A percentile compares a stretch with the other conserved stretches of the same genome.
Evolutionary conservation across 306 rosid genomes (phyloP).

Genomic region (Pterocarpus macrocarpus): DNA sequence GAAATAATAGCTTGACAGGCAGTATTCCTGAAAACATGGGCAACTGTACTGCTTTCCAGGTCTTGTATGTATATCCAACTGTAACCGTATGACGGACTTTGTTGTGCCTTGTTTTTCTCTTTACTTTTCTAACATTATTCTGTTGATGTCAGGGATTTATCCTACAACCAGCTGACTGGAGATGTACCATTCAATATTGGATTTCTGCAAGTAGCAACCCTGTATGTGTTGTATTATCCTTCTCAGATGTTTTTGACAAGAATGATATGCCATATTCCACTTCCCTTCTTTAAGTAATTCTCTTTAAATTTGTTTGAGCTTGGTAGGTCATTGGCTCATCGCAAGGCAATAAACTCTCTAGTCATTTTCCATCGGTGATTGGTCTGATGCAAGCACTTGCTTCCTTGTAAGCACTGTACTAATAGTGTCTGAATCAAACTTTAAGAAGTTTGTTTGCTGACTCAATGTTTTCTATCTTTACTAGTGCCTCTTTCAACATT

Average conservation of each 20-base stretch:
- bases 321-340: slow-evolving; percentile 84
- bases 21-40: slow-evolving; percentile 87
- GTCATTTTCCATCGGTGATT: slow-evolving; percentile 82
- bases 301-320: slow-evolving; percentile 36
- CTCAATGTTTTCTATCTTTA: not conserved
- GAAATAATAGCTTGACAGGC: slow-evolving; percentile 92
- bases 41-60: slow-evolving; percentile 96
- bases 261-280: not conserved
- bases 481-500: slow-evolving; percentile 2
- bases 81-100: not conserved
- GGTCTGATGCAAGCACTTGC: slow-evolving; percentile 99
- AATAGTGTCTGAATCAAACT: slow-evolving; percentile 24
- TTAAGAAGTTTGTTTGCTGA: not conserved
- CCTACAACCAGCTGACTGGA: slow-evolving; percentile 80
- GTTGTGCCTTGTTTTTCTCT: slow-evolving; percentile 3
- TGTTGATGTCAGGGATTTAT: slow-evolving; percentile 73
- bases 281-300: slow-evolving; percentile 11
- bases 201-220: slow-evolving; percentile 88
- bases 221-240: slow-evolving; percentile 57
- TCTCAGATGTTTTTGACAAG: not conserved
- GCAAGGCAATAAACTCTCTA: slow-evolving; percentile 91
- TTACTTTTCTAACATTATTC: slow-evolving; percentile 21
- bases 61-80: slow-evolving; percentile 79
- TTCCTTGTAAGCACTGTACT: slow-evolving; percentile 74
- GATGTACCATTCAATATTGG: slow-evolving; percentile 92